A percentile compares a stretch with the other conserved stretches of the same genome.
These are phyloP conservation scores for Leccinum truebloodii DNA, from an alignment of 768 basidiomycete species.

Conservation along the genomic window DNA sequence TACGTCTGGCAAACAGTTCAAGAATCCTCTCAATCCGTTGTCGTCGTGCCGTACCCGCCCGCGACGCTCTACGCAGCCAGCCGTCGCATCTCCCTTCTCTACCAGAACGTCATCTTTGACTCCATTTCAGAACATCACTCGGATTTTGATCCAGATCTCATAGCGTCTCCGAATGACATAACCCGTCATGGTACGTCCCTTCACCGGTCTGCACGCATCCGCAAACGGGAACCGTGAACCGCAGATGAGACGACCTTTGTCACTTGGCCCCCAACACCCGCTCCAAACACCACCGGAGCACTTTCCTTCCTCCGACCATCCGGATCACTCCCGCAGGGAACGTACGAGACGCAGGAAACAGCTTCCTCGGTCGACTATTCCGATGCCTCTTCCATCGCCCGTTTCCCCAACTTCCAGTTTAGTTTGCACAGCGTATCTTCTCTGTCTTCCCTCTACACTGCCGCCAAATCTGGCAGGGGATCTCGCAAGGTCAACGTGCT, in stretches of 20 bases:
- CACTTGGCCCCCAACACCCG: conserved; percentile 58
- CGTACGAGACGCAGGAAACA: conserved; percentile 46
- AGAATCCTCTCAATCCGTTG: background rate
- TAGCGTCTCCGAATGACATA: conserved; percentile 16
- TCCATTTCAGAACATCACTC: conserved; percentile 38
- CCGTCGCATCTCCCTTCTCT: conserved; percentile 66
- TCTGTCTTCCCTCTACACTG: conserved; percentile 41
- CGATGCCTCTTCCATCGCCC: conserved; percentile 68
- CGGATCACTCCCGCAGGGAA: conserved; percentile 28
- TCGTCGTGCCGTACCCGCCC: conserved; percentile 38
- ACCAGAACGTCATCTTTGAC: conserved; percentile 71
- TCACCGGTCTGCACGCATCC: conserved; percentile 8
- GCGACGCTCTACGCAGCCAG: conserved; percentile 67
- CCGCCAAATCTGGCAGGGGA: conserved; percentile 34
- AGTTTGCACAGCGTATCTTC: conserved; percentile 59
- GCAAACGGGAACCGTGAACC: background rate
- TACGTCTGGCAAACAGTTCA: conserved; percentile 48
- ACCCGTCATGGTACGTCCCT: conserved; percentile 17
- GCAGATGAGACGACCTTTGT: conserved; percentile 51
- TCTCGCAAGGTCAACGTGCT: conserved; percentile 58
- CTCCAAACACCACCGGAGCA: conserved; percentile 21
- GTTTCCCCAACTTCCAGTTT: conserved; percentile 77
- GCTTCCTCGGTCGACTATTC: conserved; percentile 54
- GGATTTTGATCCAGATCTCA: conserved; percentile 29
- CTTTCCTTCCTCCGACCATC: conserved; percentile 31